Base-by-base conservation (phyloP, 129 eudicot species). In the Chrysanthemum seticuspe region DNA sequence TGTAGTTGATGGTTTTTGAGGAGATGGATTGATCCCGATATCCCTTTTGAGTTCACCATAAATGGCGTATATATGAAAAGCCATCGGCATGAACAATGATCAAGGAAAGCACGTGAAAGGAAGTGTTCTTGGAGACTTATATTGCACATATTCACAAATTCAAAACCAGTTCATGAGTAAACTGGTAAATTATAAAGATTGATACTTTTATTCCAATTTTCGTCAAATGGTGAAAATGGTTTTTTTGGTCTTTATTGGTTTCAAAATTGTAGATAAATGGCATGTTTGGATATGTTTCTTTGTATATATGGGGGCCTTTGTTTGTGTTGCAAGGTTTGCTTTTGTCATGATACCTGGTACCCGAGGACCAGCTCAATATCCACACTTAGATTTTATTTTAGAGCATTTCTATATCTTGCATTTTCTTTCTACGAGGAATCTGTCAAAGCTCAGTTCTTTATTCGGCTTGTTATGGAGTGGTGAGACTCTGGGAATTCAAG, bases 21-120 rank as follows among this genome's bases (percentile, higher is more conserved):
- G 82, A 78, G 78, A 78, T 78, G 78, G 77, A 54, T 65, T 78
- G 78, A 78, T 57, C 52, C 55, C 11, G 29, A 29, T 58, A 65
- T 53, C 82, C 82, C 73, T 78, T 78, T 78, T 72, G 82, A 78
- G 82, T 78, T 78, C 82, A 72, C 44, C 68, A 65, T 47, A 78
- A 64, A 65, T 78, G 73, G 68, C 62, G 64, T 6, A 44, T 53
- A 5, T 36, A 54, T 77, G 47, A 52, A 77, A 76, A 78, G 68
- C 62, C 52, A 52, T 49, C 18, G 61, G 62, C 73, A 47, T 78
- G 82, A 72, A 78, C 82, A 65, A 72, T 78, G 82, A 78, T 78
- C 82, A 78, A 78, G 82, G 82, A 72, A 65, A 63, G 66, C 48
- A 21, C 14, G 59, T 11, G 51, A 57, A 60, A 48, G 21, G 10